These are phyloP conservation scores for Platanus orientalis DNA, from an alignment of 164 flowering plant genomes.

Conservation along the genomic window DNA sequence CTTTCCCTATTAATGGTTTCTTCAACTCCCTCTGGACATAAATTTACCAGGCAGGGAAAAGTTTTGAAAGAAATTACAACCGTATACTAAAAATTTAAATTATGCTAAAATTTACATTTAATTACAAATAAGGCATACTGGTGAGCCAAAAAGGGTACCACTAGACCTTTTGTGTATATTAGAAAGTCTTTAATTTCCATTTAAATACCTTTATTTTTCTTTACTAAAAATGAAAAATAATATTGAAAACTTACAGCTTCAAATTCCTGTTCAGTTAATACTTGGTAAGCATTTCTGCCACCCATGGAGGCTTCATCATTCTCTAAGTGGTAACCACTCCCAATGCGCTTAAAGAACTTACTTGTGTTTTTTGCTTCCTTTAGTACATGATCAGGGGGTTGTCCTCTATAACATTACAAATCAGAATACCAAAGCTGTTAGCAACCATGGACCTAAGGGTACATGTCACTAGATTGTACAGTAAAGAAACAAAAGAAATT, in stretches of 20 bases:
- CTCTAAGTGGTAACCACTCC: slow-evolving; percentile 48
- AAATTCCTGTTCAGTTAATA: slow-evolving; percentile 74
- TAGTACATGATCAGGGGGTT: slow-evolving; percentile 92
- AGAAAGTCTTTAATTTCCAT: no score
- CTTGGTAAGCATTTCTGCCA: slow-evolving; percentile 57
- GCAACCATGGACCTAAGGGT: not conserved
- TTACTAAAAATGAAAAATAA: not conserved
- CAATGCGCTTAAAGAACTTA: slow-evolving; percentile 84
- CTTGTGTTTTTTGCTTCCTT: slow-evolving; percentile 76
- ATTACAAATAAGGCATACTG: not conserved
- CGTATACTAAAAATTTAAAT: not conserved
- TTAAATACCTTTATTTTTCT: not conserved
- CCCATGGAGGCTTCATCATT: slow-evolving; percentile 36
- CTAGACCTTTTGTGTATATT: not conserved
- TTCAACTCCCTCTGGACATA: slow-evolving; percentile 71
- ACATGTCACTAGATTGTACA: not conserved
- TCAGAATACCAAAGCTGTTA: slow-evolving; percentile 7
- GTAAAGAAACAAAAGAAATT: not conserved
- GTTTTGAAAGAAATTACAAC: not conserved
- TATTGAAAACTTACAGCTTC: slow-evolving; percentile 76
- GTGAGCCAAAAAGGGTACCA: no score
- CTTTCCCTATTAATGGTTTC: slow-evolving; percentile 83
- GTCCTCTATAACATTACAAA: slow-evolving; percentile 50
- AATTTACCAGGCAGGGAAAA: slow-evolving; percentile 6
- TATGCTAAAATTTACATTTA: no score